phyloP scores from a whole-genome alignment of 768 basidiomycete species.

The Russula compacta region DNA sequence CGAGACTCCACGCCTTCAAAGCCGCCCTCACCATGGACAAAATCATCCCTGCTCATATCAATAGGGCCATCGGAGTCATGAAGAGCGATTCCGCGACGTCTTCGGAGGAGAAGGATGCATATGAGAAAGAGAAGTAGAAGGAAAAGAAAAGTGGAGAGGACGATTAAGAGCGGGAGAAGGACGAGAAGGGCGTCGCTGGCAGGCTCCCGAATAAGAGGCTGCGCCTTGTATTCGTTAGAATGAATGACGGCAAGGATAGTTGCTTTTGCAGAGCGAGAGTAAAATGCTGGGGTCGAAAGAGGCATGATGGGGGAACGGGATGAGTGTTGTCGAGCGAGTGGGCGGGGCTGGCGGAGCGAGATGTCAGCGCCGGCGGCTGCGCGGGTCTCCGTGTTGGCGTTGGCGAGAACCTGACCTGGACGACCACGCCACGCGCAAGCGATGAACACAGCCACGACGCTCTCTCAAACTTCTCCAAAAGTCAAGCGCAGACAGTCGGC shows the following conservation, averaged over 20 bases:
- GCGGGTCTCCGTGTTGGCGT: no score
- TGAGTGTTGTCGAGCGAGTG: not conserved
- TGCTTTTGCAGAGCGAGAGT: not conserved
- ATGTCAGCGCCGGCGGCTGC: not conserved
- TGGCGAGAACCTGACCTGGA: not conserved
- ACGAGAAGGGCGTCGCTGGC: slow-evolving; percentile 65
- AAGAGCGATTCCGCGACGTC: slow-evolving; percentile 66
- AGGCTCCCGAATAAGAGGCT: slow-evolving; percentile 18
- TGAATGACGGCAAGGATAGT: slow-evolving; percentile 1
- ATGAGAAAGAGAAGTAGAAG: slow-evolving; percentile 86
- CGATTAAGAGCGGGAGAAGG: slow-evolving; percentile 88
- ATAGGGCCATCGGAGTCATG: slow-evolving; percentile 86
- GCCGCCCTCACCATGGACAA: slow-evolving; percentile 86
- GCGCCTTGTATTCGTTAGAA: not conserved
- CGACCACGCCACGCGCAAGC: not conserved
- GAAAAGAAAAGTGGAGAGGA: slow-evolving; percentile 87
- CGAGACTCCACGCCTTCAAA: slow-evolving; percentile 86
- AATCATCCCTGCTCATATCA: slow-evolving; percentile 87
- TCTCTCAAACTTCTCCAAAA: slow-evolving; percentile 46
- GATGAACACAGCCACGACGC: slow-evolving; percentile 39
- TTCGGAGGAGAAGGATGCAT: slow-evolving; percentile 77
- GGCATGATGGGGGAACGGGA: not conserved
- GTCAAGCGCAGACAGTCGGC: slow-evolving; percentile 49
- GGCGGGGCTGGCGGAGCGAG: not conserved
- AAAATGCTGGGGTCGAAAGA: not conserved